Evolutionary conservation across 1,284 basidiomycete genomes (phyloP), one percentile per base, ranked within the genome.

Genomic region (Ustilago esculenta): DNA sequence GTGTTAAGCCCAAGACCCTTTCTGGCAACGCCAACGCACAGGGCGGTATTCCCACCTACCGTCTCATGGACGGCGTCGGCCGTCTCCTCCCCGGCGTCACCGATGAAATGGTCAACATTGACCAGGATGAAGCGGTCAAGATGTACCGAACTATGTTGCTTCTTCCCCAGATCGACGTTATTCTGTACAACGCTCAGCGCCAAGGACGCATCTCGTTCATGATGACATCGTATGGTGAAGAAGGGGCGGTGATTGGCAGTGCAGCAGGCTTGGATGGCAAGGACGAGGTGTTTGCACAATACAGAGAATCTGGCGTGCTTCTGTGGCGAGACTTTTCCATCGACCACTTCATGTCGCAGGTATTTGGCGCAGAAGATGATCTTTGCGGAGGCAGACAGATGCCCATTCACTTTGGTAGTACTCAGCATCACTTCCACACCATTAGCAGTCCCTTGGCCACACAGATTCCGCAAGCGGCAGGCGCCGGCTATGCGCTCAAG

Each of bases 171-270:
- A 85, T 95, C 77, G 93, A 96, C 83, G 93, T 89, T 68, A 85
- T 94, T 23, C 85, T 96, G 18, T 92, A 94, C 84, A 94, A 94
- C 76, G 88, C 94, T 3, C 93, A 96, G 81, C 87, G 93, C 15
- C 93, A 96, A 83, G 93, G 93, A 24, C 92, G 94, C 78, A 93
- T 94, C 75, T 92, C 91, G 5, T 96, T 96, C 83, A 94, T 94
- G 83, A 92, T 92, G 79, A 79, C 77, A 14, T 73, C 70, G 30
- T 85, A 93, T 80, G 93, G 93, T 21, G 93, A 96, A 83, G 93
- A 96, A 85, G 93, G 91, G 4, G 90, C 92, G 0, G 89, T 96
- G 35, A 88, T 95, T 21, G 94, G 93, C 7, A 90, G 91, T 39
- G 92, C 93, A 0, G 92, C 93, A 12, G 94, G 89, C 1, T 86